These are phyloP conservation scores for Cordyceps tenuipes DNA, from an alignment of 2,329 filamentous ascomycete genomes.

Conservation along the genomic window DNA sequence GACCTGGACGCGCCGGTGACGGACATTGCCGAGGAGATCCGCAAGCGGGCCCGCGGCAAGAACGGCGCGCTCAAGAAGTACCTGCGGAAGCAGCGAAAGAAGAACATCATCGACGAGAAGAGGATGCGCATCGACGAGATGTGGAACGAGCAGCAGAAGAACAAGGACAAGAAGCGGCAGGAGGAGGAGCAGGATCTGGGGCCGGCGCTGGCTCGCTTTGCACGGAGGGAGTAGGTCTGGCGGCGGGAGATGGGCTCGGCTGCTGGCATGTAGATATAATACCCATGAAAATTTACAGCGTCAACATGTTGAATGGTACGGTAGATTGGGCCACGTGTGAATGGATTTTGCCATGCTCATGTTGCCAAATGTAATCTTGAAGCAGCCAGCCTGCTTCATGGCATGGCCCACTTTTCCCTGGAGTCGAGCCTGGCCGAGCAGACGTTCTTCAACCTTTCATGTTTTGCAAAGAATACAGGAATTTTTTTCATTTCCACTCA, in stretches of 20 bases:
- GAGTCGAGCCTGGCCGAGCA: background rate
- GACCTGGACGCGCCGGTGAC: slow-evolving; percentile 65
- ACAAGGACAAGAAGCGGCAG: slow-evolving; percentile 52
- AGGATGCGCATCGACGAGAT: slow-evolving; percentile 78
- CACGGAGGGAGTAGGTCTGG: slow-evolving; percentile 50
- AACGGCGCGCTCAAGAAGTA: slow-evolving; percentile 85
- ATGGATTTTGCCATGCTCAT: background rate
- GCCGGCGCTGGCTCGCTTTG: slow-evolving; percentile 79
- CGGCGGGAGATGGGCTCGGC: slow-evolving; percentile 2
- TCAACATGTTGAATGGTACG: background rate
- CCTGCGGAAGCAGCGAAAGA: slow-evolving; percentile 81
- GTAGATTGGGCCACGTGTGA: background rate
- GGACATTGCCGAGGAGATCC: slow-evolving; percentile 51
- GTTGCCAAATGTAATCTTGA: background rate
- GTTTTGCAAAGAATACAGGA: background rate
- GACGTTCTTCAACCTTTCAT: background rate
- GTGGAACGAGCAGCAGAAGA: slow-evolving; percentile 62
- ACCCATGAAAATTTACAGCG: slow-evolving; percentile 13
- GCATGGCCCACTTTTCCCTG: slow-evolving; percentile 1
- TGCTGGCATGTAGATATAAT: slow-evolving; percentile 13
- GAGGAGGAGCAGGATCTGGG: slow-evolving; percentile 68
- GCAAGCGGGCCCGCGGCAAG: slow-evolving; percentile 77
- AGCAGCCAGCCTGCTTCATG: background rate
- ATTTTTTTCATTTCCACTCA: background rate
- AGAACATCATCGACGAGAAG: slow-evolving; percentile 96